Base-by-base conservation (phyloP, 352 stramenopile species). In the Phytophthora pistaciae region DNA sequence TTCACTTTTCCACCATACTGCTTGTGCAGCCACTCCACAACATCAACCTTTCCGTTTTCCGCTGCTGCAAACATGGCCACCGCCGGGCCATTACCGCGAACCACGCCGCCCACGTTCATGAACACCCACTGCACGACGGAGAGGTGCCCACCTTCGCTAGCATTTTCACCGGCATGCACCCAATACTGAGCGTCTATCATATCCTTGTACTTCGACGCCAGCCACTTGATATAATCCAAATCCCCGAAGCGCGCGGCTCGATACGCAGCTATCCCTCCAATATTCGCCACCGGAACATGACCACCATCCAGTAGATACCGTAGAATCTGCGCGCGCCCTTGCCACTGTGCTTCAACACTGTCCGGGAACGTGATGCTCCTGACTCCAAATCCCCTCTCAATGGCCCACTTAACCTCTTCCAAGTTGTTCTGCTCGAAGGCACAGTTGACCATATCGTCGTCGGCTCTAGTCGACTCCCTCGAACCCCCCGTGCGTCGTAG, bases 351-450 rank as follows among this genome's bases (percentile, higher is more conserved):
- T 56, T 36, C 13, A 60, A 3, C 18, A 58, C 52, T 44, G 27
- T 58, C 25, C 18, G 27, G 27, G 16, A 58, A 40, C 9, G 52
- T 23, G 18, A 42, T 58, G 25, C 25, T 42, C 10, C 18, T 38
- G 16, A 58, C 25, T 10, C 16, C 11, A 44, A 54, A 64, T 11
- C 33, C 7, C 27, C 33, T 29, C 53, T 5, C 14, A 61, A 60
- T 23, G 25, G 56, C 56, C 56, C 56, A 66, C 9, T 60, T 61
- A 6, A 57, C 49, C 18, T 52, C 36, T 7, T 1, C 11, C 49
- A 50, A 40, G 14, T 66, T 60, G 14, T 66, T 71, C 38, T 71
- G 56, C 14, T 56, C 49, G 55, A 71, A 55, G 2, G 64, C 64
- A 52, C 46, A 23, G 7, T 50, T 36, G 14, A 65, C 56, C 27